These are phyloP conservation scores for Cutaneotrichosporon sp. DNA, from an alignment of 1,284 basidiomycete species.

Conservation along the genomic window DNA sequence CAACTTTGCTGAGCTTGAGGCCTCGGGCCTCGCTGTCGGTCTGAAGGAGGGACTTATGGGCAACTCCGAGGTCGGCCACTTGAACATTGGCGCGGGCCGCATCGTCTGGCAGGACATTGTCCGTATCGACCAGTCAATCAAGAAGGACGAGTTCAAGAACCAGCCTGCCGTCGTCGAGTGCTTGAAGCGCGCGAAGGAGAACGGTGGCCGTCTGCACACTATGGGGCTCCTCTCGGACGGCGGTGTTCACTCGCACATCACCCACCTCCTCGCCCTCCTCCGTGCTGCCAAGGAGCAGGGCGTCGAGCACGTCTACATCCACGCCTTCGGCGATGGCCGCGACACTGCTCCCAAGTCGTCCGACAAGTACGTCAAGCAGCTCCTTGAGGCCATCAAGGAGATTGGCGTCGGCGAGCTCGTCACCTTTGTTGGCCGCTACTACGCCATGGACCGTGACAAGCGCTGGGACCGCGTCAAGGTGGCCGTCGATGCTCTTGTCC, in stretches of 20 bases:
- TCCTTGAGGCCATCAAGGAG: conserved; percentile 75
- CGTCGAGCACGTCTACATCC: conserved; percentile 80
- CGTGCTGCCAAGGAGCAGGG: conserved; percentile 81
- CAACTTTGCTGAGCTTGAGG: conserved; percentile 69
- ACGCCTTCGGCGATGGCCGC: conserved; percentile 83
- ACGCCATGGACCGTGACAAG: conserved; percentile 94
- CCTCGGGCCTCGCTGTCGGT: conserved; percentile 85
- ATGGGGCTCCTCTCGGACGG: conserved; percentile 88
- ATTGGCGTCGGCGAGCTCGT: conserved; percentile 65
- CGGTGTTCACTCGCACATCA: conserved; percentile 91
- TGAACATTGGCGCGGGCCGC: conserved; percentile 89
- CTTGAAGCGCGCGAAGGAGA: conserved; percentile 74
- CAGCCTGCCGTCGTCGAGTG: conserved; percentile 69
- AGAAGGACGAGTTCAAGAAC: conserved; percentile 82
- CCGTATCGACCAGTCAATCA: conserved; percentile 82
- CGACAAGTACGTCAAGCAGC: conserved; percentile 68
- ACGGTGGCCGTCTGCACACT: conserved; percentile 76
- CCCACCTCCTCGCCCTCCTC: conserved; percentile 79
- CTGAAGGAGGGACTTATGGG: conserved; percentile 91
- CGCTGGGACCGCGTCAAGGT: conserved; percentile 89
- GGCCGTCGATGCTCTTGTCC: conserved; percentile 77
- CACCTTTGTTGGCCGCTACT: conserved; percentile 83
- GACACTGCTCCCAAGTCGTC: conserved; percentile 84
- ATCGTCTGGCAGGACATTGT: conserved; percentile 96
- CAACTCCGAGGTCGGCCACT: conserved; percentile 90